Conservation (phyloP, 441 rosid genomes). For the Mallotus repandus region DNA sequence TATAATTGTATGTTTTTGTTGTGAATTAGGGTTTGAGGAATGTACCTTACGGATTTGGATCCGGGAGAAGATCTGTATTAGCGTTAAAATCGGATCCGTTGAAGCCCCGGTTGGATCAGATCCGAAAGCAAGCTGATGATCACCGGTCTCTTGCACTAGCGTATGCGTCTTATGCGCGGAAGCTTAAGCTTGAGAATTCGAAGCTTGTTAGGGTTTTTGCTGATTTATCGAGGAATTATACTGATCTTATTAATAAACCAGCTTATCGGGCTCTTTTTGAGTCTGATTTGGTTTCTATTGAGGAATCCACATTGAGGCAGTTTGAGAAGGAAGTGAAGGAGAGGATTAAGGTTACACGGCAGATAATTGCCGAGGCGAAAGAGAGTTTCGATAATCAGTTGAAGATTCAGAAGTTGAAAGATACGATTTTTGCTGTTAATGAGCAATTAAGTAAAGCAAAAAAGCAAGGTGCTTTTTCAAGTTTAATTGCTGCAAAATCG, state of each 20-base stretch:
- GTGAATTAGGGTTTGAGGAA: constrained; percentile 42
- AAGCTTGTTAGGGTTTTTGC: constrained; percentile 88
- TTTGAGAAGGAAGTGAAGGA: constrained; percentile 97
- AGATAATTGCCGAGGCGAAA: constrained; percentile 80
- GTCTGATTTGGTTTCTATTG: constrained; percentile 60
- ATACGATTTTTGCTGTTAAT: constrained; percentile 77
- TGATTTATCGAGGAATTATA: constrained; percentile 75
- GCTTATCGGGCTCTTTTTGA: constrained; percentile 51
- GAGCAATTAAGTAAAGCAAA: constrained; percentile 83
- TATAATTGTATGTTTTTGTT: neutral
- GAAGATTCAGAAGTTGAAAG: constrained; percentile 92
- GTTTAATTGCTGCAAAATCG: constrained; percentile 90
- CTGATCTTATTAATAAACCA: constrained; percentile 80
- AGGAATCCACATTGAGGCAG: constrained; percentile 62
- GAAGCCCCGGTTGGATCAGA: constrained; percentile 84
- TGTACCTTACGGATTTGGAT: constrained; percentile 45
- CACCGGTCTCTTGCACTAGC: constrained; percentile 76
- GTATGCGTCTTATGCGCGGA: constrained; percentile 89
- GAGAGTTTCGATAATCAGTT: constrained; percentile 93
- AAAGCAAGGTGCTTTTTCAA: constrained; percentile 91
- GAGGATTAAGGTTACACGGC: constrained; percentile 84
- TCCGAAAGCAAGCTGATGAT: constrained; percentile 93
- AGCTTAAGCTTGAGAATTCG: constrained; percentile 91
- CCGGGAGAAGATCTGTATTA: constrained; percentile 67
- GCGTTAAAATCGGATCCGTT: constrained; percentile 87